Base-by-base conservation (phyloP, 495 filamentous ascomycete genomes). In the Immersiella caudata region DNA sequence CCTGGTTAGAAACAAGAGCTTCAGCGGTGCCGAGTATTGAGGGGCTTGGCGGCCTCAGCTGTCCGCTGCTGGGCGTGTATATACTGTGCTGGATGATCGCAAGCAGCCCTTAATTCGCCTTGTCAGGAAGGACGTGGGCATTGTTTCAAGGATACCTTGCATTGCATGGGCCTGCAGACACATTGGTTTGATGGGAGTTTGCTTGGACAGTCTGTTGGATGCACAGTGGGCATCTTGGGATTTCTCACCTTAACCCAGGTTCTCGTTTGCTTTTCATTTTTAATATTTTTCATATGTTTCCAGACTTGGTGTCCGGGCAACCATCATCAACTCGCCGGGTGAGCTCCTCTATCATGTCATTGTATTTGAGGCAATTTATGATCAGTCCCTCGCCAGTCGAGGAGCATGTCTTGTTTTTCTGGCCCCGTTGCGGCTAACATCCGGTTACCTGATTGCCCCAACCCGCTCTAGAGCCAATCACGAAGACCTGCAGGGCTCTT, bases 11-110 rank as follows among this genome's bases (percentile, higher is more conserved):
- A 82, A 79, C 64, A 78, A 76, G 73, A 83, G 81, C 62, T 82
- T 80, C 62, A 77, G 80, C 50, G 78, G 81, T 2, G 65, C 77
- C 20, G 81, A 83, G 70, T 83, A 83, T 63, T 82, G 56, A 74
- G 46, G 16, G 36, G 9, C 4, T 14, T 26, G 18, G 36, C 26
- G 33, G 6, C 33, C 40, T 62, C 58, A 18, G 60, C 60, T 49
- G 40, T 0, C 18, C 1, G 36, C 26, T 50, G 25, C 20, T 52
- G 18, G 35, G 22, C 11, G 24, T 33, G 62, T 64, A 64, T 33
- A 35, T 25, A 60, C 11, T 46, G 40, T 46, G 14, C 14, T 46
- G 40, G 40, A 46, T 46, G 40, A 46, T 46, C 16, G 40, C 40
- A 2, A 46, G 40, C 40, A 46, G 2, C 16, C 2, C 11, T 46